Percentiles rank a stretch among this genome's conserved stretches.
Conservation (phyloP, 2,329 filamentous ascomycete species). For the Ophiostoma tasmaniense region DNA sequence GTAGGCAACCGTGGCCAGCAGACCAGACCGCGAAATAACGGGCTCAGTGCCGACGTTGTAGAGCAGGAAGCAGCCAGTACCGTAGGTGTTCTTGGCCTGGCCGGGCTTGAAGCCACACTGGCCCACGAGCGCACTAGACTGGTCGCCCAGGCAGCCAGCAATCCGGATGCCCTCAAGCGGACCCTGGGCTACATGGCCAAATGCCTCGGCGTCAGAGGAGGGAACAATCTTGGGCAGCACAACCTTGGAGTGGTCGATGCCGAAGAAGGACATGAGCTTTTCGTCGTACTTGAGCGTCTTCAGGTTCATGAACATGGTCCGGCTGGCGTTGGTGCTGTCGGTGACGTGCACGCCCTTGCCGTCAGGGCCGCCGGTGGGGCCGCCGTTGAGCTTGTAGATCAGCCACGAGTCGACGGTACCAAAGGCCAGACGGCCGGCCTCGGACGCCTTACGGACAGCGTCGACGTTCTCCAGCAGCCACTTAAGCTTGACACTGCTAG, state of each 20-base stretch:
- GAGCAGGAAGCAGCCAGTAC: conserved; percentile 80
- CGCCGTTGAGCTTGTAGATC: conserved; percentile 74
- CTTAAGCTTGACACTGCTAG: conserved; percentile 73
- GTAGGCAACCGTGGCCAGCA: conserved; percentile 81
- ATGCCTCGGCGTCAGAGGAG: conserved; percentile 66
- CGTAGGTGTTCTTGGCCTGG: conserved; percentile 84
- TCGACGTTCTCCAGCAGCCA: conserved; percentile 71
- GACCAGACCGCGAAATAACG: conserved; percentile 73
- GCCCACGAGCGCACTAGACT: conserved; percentile 77
- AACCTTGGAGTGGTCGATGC: conserved; percentile 58
- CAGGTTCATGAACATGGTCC: conserved; percentile 94
- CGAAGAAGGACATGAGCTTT: conserved; percentile 68
- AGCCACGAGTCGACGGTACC: conserved; percentile 87
- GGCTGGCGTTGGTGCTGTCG: conserved; percentile 77
- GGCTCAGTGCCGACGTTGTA: conserved; percentile 83
- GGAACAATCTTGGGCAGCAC: conserved; percentile 74
- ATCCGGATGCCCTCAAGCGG: conserved; percentile 62
- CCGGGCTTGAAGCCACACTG: conserved; percentile 78
- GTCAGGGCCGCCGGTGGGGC: conserved; percentile 43
- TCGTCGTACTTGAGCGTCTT: conserved; percentile 73
- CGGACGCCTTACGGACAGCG: conserved; percentile 64
- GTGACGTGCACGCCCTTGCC: conserved; percentile 60
- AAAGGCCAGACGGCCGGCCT: conserved; percentile 67
- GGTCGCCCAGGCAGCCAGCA: conserved; percentile 78
- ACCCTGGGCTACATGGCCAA: conserved; percentile 58